These are phyloP conservation scores for Fusarium luffae DNA, from an alignment of 2,329 filamentous ascomycete species.

Conservation along the genomic window DNA sequence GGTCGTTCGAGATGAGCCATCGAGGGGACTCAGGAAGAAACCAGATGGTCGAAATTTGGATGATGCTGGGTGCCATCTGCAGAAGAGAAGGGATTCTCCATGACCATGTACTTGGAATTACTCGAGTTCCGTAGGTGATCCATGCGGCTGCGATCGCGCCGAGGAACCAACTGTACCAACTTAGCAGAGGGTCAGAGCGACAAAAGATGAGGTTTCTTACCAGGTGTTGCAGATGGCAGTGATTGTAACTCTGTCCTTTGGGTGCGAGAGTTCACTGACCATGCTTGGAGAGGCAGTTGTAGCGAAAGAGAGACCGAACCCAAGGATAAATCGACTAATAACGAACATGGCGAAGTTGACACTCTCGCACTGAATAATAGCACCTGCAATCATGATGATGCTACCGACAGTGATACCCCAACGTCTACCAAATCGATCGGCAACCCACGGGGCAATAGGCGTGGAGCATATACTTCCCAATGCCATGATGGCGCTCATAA, in stretches of 20 bases:
- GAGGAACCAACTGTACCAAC: conserved; percentile 54
- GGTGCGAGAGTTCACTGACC: conserved; percentile 64
- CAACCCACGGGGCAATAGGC: conserved; percentile 48
- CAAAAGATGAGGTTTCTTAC: conserved; percentile 6
- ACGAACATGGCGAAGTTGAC: conserved; percentile 62
- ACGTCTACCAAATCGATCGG: conserved; percentile 47
- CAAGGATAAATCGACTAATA: conserved; percentile 62
- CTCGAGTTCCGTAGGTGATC: conserved; percentile 57
- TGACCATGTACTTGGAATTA: conserved; percentile 53
- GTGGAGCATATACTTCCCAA: conserved; percentile 57
- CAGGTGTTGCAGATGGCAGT: conserved; percentile 64
- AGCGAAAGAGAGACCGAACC: conserved; percentile 63
- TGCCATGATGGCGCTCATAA: conserved; percentile 58
- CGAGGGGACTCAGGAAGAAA: conserved; percentile 71
- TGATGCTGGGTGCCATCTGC: conserved; percentile 34
- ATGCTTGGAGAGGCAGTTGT: conserved; percentile 63
- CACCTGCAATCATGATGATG: conserved; percentile 49
- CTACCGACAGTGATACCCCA: conserved; percentile 48
- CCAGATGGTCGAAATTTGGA: conserved; percentile 49
- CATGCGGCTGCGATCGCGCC: conserved; percentile 57
- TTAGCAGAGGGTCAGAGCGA: too few species aligned
- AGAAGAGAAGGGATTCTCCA: conserved; percentile 51
- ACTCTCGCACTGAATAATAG: conserved; percentile 48
- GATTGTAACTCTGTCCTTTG: conserved; percentile 63
- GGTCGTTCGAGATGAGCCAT: conserved; percentile 61